Evolutionary conservation across 257 asterid genomes (phyloP).

Genomic region (Solanum appendiculatum): DNA sequence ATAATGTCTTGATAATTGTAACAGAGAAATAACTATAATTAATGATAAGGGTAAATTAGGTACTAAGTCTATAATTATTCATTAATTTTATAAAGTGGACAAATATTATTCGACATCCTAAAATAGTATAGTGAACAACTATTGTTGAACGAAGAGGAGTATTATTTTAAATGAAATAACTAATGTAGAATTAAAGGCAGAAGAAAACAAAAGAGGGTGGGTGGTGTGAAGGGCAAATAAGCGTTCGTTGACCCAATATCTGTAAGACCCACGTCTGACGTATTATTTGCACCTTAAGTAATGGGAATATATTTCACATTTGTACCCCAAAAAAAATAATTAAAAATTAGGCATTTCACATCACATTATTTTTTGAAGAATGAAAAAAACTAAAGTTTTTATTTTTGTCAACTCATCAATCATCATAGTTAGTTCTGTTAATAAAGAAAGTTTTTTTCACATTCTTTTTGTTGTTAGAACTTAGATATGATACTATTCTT

Average conservation of each 20-base stretch:
- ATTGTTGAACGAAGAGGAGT: no score
- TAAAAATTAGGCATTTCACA: no score
- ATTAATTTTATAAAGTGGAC: no score
- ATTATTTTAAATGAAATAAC: neutral
- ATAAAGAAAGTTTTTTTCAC: neutral
- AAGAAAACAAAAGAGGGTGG: constrained; percentile 6
- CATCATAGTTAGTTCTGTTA: constrained; percentile 13
- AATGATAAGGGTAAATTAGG: no score
- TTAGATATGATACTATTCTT: constrained; percentile 23
- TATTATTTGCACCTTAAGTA: constrained; percentile 24
- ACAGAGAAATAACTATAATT: no score
- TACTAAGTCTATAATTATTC: no score
- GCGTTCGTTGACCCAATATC: constrained; percentile 34
- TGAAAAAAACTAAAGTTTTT: neutral
- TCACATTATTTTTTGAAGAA: constrained; percentile 7
- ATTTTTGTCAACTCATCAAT: constrained; percentile 7
- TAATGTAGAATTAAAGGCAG: neutral
- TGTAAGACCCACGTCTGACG: constrained; percentile 42
- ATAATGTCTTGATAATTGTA: no score
- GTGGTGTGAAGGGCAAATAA: constrained; percentile 29
- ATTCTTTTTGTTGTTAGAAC: constrained; percentile 13
- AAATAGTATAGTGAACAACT: no score
- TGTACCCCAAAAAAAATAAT: neutral
- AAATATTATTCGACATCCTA: no score
- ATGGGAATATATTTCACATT: neutral